A percentile compares a stretch with the other conserved stretches of the same genome.
phyloP scores from a whole-genome alignment of 805 yeast species.

The Candida sanyiensis region DNA sequence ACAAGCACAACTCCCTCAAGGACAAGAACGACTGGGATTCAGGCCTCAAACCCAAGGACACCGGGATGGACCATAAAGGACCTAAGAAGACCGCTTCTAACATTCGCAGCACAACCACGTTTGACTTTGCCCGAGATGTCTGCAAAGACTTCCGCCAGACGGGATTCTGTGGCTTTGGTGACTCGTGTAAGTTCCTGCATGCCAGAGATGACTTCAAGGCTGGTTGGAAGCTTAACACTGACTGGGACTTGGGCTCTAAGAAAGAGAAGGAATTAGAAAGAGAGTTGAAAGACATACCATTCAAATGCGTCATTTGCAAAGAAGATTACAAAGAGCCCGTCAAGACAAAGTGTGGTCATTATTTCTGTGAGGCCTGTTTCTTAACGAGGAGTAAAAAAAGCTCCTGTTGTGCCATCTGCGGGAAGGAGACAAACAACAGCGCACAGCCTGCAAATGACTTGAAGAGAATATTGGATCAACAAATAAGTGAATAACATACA shows the following conservation, averaged over 20 bases:
- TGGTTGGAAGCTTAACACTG: conserved; percentile 59
- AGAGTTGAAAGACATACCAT: conserved; percentile 38
- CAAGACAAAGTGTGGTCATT: conserved; percentile 55
- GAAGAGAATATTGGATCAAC: conserved; percentile 20
- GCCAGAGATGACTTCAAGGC: conserved; percentile 78
- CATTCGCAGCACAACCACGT: conserved; percentile 58
- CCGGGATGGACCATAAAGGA: conserved; percentile 27
- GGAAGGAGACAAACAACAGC: conserved; percentile 53
- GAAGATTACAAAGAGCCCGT: conserved; percentile 50
- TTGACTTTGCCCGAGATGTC: conserved; percentile 89
- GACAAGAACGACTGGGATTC: conserved; percentile 11
- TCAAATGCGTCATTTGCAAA: conserved; percentile 58
- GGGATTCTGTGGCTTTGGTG: conserved; percentile 97
- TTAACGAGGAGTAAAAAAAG: conserved; percentile 38
- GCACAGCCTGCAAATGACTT: conserved; percentile 46
- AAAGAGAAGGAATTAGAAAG: conserved; percentile 24
- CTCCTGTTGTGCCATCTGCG: conserved; percentile 52
- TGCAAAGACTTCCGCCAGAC: conserved; percentile 89
- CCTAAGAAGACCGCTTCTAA: conserved; percentile 38
- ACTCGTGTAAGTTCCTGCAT: conserved; percentile 91
- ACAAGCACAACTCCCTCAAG: conserved; percentile 11
- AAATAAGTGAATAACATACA: neutral
- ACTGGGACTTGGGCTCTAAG: conserved; percentile 50
- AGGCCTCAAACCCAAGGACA: conserved; percentile 18
- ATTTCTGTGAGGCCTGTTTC: conserved; percentile 61